Percentiles rank a stretch among this genome's conserved stretches.
Conservation (phyloP, 352 stramenopile genomes). For the Phytophthora nicotianae region DNA sequence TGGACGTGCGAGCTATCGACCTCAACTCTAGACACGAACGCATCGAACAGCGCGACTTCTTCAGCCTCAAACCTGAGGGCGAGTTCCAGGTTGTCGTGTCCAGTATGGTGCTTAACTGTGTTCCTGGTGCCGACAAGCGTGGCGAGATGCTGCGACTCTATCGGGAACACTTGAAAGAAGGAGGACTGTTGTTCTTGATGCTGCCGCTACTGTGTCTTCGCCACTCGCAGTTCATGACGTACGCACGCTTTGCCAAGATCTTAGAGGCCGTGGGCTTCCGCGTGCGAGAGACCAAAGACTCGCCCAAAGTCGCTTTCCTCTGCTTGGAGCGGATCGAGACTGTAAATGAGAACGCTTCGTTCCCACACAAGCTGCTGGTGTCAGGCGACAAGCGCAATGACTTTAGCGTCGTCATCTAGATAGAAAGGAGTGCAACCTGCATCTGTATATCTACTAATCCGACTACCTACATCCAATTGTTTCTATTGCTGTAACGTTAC, state of each 20-base stretch:
- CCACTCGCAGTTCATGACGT: slow-evolving; percentile 82
- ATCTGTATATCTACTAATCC: slow-evolving; percentile 35
- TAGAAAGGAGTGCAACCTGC: slow-evolving; percentile 20
- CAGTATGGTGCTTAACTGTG: slow-evolving; percentile 96
- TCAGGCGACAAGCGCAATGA: slow-evolving; percentile 65
- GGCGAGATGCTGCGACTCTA: slow-evolving; percentile 79
- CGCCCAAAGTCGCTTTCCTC: slow-evolving; percentile 83
- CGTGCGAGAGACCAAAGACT: slow-evolving; percentile 76
- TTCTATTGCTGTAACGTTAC: slow-evolving; percentile 14
- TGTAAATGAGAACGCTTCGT: slow-evolving; percentile 29
- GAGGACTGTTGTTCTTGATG: slow-evolving; percentile 75
- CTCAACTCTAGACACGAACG: slow-evolving; percentile 91
- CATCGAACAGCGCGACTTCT: slow-evolving; percentile 94
- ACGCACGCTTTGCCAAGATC: slow-evolving; percentile 66
- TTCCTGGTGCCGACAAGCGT: slow-evolving; percentile 89
- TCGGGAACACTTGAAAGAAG: slow-evolving; percentile 58
- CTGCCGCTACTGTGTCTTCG: slow-evolving; percentile 74
- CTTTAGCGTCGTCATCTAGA: slow-evolving; percentile 72
- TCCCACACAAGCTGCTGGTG: slow-evolving; percentile 56
- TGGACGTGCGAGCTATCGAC: slow-evolving; percentile 95
- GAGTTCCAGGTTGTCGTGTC: slow-evolving; percentile 93
- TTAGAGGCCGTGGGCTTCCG: slow-evolving; percentile 72
- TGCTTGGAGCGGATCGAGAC: slow-evolving; percentile 64
- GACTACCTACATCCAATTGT: slow-evolving; percentile 10
- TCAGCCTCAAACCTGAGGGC: slow-evolving; percentile 66